A percentile compares a stretch with the other conserved stretches of the same genome.
phyloP scores from a whole-genome alignment of 257 asterid genomes.

The Ilex aquifolium region DNA sequence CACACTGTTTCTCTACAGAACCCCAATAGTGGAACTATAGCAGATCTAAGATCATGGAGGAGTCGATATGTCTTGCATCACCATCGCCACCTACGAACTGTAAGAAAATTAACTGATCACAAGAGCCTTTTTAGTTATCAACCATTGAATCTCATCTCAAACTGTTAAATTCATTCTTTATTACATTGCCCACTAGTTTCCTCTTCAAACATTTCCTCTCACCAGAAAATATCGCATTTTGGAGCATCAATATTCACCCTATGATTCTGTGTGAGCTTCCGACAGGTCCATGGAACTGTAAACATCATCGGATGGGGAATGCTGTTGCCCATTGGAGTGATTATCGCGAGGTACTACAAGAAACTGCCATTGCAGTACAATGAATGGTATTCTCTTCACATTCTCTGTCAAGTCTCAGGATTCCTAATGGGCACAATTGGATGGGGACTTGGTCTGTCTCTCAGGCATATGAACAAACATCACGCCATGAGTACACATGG shows the following conservation, averaged over 20 bases:
- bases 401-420: conserved; percentile 27
- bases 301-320: conserved; percentile 51
- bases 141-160: no score
- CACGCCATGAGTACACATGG: conserved; percentile 34
- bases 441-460: conserved; percentile 39
- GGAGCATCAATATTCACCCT: no score
- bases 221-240: no score
- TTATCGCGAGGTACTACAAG: conserved; percentile 35
- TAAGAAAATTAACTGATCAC: conserved; percentile 11
- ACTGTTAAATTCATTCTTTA: no score
- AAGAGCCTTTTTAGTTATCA: no score
- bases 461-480: conserved; percentile 19
- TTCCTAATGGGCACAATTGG: conserved; percentile 40
- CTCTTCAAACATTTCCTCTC: no score
- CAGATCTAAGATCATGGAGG: conserved; percentile 16
- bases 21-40: conserved; percentile 2
- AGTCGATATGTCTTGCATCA: conserved; percentile 3
- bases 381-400: conserved; percentile 36
- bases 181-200: no score
- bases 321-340: conserved; percentile 28
- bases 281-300: conserved; percentile 35
- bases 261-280: background rate
- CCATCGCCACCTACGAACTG: conserved; percentile 24
- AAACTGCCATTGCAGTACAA: conserved; percentile 6
- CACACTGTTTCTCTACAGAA: conserved; percentile 10